These are phyloP conservation scores for Dovyalis caffra DNA, from an alignment of 345 rosid genomes.

Conservation along the genomic window DNA sequence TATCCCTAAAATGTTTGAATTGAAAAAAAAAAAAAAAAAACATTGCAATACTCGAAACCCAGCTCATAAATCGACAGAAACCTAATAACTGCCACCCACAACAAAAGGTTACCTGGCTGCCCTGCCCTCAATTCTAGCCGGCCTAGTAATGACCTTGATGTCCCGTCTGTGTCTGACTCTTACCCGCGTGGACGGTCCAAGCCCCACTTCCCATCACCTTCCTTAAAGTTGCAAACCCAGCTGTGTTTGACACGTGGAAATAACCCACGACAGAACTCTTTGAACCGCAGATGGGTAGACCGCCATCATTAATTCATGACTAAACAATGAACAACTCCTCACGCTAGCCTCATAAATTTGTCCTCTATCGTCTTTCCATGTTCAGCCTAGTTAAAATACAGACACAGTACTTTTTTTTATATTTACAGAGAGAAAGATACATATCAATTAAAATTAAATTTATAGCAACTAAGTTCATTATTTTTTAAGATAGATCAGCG, in stretches of 20 bases:
- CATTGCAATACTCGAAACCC: not conserved
- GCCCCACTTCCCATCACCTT: not conserved
- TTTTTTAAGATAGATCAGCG: too few species aligned
- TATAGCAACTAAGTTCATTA: too few species aligned
- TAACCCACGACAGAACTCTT: not conserved
- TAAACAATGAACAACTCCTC: not conserved
- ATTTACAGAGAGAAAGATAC: too few species aligned
- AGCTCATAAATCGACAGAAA: not conserved
- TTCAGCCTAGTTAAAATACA: too few species aligned
- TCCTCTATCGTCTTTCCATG: not conserved
- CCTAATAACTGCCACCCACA: conserved; percentile 5
- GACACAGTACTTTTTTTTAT: too few species aligned
- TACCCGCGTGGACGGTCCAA: not conserved
- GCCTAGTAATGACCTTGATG: not conserved
- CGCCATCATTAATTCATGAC: not conserved
- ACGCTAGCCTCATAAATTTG: not conserved
- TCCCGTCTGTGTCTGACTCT: not conserved
- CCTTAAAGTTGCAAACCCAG: not conserved
- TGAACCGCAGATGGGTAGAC: not conserved
- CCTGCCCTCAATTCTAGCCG: too few species aligned
- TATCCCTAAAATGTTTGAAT: too few species aligned
- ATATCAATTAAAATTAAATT: too few species aligned
- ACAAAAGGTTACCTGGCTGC: not conserved
- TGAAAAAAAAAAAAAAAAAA: too few species aligned
- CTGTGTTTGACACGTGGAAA: conserved; percentile 1